These are phyloP conservation scores for Hyphopichia wangnamkhiaoensis DNA, from an alignment of 1,139 yeast species.

Conservation along the genomic window DNA sequence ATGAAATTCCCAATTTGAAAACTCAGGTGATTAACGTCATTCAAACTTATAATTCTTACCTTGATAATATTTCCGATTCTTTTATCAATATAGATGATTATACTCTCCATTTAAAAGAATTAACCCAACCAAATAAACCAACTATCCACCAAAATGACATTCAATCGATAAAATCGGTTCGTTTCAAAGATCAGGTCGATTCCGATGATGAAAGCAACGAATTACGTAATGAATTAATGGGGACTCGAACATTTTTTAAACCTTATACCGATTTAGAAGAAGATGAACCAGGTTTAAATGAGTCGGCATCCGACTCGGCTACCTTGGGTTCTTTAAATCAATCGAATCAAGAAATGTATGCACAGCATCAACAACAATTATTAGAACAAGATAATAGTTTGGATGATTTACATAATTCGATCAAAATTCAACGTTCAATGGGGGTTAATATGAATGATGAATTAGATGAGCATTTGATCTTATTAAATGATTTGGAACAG, in stretches of 20 bases:
- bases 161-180: constrained; percentile 42
- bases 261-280: constrained; percentile 50
- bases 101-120: constrained; percentile 9
- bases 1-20: background rate
- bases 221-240: constrained; percentile 22
- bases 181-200: constrained; percentile 49
- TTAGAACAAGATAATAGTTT: constrained; percentile 65
- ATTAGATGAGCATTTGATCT: constrained; percentile 64
- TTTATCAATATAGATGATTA: constrained; percentile 40
- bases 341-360: constrained; percentile 56
- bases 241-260: constrained; percentile 22
- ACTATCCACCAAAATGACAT: background rate
- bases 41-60: background rate
- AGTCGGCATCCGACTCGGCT: constrained; percentile 9
- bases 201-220: constrained; percentile 17
- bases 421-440: constrained; percentile 64
- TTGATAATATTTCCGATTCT: constrained; percentile 10
- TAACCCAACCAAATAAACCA: constrained; percentile 2
- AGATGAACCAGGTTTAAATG: constrained; percentile 11
- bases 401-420: constrained; percentile 58
- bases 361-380: constrained; percentile 67
- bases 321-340: constrained; percentile 24
- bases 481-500: constrained; percentile 69
- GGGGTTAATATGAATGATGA: constrained; percentile 68
- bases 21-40: constrained; percentile 2